Evolutionary conservation across 2,329 filamentous ascomycete species (phyloP), one percentile per base, ranked within the genome.

Genomic region (Zymoseptoria crescenta): DNA sequence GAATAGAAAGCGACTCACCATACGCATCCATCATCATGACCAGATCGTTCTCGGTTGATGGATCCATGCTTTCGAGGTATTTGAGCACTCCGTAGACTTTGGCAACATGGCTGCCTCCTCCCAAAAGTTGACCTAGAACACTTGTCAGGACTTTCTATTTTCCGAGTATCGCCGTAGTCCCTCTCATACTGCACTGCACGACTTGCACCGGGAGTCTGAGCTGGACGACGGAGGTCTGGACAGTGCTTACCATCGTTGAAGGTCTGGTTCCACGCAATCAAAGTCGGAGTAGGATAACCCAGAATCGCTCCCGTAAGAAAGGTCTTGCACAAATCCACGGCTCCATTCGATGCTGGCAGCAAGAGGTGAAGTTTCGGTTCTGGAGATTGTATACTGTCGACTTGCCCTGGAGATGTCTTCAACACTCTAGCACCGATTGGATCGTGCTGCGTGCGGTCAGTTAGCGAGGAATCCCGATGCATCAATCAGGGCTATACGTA

Each of bases 11-110:
- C 8, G 10, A 58, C 60, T 21, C 21, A 67, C 65, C 64, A 52
- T 67, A 68, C 1, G 63, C 65, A 51, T 68, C 66, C 59, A 67
- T 63, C 64, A 67, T 67, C 19, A 66, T 50, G 4, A 67, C 59
- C 9, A 68, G 57, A 20, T 68, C 66, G 48, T 65, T 54, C 21
- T 67, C 64, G 20, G 54, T 56, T 7, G 60, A 61, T 6, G 60
- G 41, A n/a, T 55, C 56, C 48, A 68, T 55, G 4, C 50, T 5
- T 9, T 64, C 41, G 3, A 65, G 51, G 50, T 62, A 62, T 30
- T 64, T 60, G 2, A 64, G 58, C 27, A 63, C 61, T 13, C 60
- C 52, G 8, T 59, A 61, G 48, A 68, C 67, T 49, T 67, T 66
- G 3, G 63, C 62, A 3, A 65, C 55, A 57, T 67, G 65, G 21